Conservation (phyloP, 1,284 basidiomycete genomes). For the Fomitopsis schrenkii region DNA sequence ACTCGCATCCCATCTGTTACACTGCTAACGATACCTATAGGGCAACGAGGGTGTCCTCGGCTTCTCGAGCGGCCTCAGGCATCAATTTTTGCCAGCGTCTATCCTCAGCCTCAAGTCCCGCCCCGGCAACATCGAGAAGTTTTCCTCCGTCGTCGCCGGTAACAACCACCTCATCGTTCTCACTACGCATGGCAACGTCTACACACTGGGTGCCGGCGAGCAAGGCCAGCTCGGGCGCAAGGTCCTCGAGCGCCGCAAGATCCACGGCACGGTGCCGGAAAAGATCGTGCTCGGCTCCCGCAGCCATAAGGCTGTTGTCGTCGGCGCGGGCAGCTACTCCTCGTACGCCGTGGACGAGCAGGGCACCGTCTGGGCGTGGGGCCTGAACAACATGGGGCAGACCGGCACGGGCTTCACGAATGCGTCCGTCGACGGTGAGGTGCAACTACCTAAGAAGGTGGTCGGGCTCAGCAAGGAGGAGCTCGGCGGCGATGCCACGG, state of each 20-base stretch:
- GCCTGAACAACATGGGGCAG: constrained; percentile 77
- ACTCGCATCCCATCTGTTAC: constrained; percentile 25
- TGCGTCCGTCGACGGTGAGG: constrained; percentile 42
- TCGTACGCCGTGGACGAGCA: constrained; percentile 84
- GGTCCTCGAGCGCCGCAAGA: constrained; percentile 79
- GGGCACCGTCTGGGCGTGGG: constrained; percentile 88
- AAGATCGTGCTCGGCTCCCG: constrained; percentile 68
- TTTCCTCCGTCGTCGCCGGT: constrained; percentile 62
- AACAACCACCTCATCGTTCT: constrained; percentile 85
- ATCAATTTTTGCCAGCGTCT: constrained; percentile 65
- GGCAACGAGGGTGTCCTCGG: constrained; percentile 80
- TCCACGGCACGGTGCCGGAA: constrained; percentile 83
- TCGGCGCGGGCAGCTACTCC: constrained; percentile 81
- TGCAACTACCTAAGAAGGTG: constrained; percentile 68
- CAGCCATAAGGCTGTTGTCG: constrained; percentile 63
- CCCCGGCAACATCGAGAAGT: constrained; percentile 18
- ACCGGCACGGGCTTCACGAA: constrained; percentile 54
- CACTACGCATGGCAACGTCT: constrained; percentile 80
- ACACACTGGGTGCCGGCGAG: constrained; percentile 84
- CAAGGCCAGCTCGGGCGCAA: constrained; percentile 85
- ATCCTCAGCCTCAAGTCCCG: constrained; percentile 51
- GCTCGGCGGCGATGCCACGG: constrained; percentile 57
- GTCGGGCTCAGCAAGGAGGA: constrained; percentile 58
- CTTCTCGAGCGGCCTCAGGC: constrained; percentile 63
- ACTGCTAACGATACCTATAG: constrained; percentile 25